Evolutionary conservation across 2,329 filamentous ascomycete genomes (phyloP).

Genomic region (Drechmeria coniospora): DNA sequence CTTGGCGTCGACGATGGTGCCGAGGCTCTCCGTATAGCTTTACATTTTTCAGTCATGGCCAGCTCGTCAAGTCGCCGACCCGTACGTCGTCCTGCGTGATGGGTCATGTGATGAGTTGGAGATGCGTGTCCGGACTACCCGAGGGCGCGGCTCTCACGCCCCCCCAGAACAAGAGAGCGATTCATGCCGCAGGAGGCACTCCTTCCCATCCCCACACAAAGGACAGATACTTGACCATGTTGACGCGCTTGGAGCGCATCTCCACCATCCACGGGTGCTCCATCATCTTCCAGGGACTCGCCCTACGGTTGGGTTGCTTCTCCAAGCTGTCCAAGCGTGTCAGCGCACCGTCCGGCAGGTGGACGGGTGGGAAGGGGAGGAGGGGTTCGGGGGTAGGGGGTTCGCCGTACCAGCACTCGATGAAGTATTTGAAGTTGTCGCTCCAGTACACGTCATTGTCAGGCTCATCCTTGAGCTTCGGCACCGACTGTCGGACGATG

Average conservation of each 20-base stretch:
- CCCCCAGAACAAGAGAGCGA: background rate
- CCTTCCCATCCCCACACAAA: conserved; percentile 97
- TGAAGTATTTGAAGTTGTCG: conserved; percentile 97
- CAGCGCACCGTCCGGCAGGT: too few species aligned
- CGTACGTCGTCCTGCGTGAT: too few species aligned
- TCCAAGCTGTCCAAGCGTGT: conserved; percentile 51
- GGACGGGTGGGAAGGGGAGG: too few species aligned
- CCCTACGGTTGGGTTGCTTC: conserved; percentile 75
- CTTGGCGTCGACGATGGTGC: too few species aligned
- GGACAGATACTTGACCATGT: conserved; percentile 86
- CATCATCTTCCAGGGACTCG: conserved; percentile 95
- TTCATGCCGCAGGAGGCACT: conserved; percentile 4
- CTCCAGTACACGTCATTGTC: conserved; percentile 85
- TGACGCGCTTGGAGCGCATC: conserved; percentile 90
- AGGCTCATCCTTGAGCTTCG: conserved; percentile 88
- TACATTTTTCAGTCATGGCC: too few species aligned
- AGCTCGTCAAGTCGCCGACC: too few species aligned
- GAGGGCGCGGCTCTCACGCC: background rate
- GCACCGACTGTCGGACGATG: conserved; percentile 90
- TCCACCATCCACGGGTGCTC: conserved; percentile 98
- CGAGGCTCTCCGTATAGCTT: too few species aligned
- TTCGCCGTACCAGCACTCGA: conserved; percentile 83
- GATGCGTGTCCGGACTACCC: too few species aligned
- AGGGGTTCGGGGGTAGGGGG: background rate
- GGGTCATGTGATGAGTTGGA: too few species aligned